A percentile compares a stretch with the other conserved stretches of the same genome.
phyloP scores from a whole-genome alignment of 108 stramenopile species.

The Cylindrotheca closterium region DNA sequence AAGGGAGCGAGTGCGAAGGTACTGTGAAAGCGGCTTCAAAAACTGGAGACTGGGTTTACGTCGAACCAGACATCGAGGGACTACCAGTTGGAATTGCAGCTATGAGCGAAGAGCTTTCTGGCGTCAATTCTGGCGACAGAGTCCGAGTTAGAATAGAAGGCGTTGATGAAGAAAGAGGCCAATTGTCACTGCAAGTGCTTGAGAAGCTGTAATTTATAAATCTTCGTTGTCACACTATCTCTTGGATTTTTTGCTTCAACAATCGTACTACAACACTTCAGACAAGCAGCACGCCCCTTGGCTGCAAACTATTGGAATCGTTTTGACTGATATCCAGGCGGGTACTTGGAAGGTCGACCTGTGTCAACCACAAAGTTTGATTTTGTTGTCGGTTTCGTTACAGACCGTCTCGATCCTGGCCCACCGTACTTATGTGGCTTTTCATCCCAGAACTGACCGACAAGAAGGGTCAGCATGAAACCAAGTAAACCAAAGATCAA shows the following conservation, averaged over 20 bases:
- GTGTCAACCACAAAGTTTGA: slow-evolving; percentile 25
- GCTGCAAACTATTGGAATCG: not conserved
- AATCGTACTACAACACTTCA: too few species aligned
- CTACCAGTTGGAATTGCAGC: slow-evolving; percentile 74
- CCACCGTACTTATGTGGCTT: slow-evolving; percentile 34
- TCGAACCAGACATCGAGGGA: slow-evolving; percentile 57
- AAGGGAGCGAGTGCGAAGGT: slow-evolving; percentile 64
- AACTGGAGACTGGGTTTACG: slow-evolving; percentile 78
- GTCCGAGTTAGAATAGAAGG: slow-evolving; percentile 72
- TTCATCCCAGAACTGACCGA: slow-evolving; percentile 83
- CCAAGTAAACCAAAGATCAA: slow-evolving; percentile 72
- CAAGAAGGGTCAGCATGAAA: slow-evolving; percentile 50
- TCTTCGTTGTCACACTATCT: too few species aligned
- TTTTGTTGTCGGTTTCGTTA: not conserved
- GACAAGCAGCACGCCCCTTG: too few species aligned
- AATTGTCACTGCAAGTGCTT: slow-evolving; percentile 66
- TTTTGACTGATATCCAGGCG: slow-evolving; percentile 11
- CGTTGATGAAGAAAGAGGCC: slow-evolving; percentile 75
- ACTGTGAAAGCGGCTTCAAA: slow-evolving; percentile 76
- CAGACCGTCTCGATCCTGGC: slow-evolving; percentile 30
- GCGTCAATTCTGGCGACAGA: slow-evolving; percentile 51
- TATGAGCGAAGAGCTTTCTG: not conserved
- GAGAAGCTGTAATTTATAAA: slow-evolving; percentile 7
- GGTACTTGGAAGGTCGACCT: slow-evolving; percentile 32
- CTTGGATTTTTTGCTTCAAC: too few species aligned